Conservation (phyloP, 176 grass and related monocot species). For the Tillandsia leiboldiana region DNA sequence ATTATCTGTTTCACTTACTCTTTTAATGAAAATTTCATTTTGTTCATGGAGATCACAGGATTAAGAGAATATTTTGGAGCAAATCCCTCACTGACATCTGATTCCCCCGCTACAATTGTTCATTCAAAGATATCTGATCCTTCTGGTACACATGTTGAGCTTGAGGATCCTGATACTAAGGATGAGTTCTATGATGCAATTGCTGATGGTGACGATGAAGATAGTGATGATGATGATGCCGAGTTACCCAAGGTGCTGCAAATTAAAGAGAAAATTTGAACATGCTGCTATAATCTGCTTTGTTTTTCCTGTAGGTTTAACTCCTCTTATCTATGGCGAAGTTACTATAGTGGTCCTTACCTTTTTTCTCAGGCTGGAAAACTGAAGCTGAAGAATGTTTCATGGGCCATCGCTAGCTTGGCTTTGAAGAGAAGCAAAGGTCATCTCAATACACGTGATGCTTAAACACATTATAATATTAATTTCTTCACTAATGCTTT, state of each 20-base stretch:
- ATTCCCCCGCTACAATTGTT: slow-evolving; percentile 45
- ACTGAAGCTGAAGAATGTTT: slow-evolving; percentile 86
- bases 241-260: slow-evolving; percentile 37
- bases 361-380: slow-evolving; percentile 49
- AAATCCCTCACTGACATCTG: slow-evolving; percentile 59
- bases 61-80: slow-evolving; percentile 86
- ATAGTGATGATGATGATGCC: slow-evolving; percentile 58
- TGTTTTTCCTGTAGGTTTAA: not conserved
- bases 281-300: slow-evolving; percentile 3
- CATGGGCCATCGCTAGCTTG: slow-evolving; percentile 83
- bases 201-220: slow-evolving; percentile 66
- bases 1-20: not conserved
- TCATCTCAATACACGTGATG: slow-evolving; percentile 28
- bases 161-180: slow-evolving; percentile 52
- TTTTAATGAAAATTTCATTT: not conserved
- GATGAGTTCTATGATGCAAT: slow-evolving; percentile 97
- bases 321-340: not conserved
- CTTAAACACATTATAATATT: not conserved
- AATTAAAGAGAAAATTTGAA: slow-evolving; percentile 1
- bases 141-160: slow-evolving; percentile 42
- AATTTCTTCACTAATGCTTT: not conserved
- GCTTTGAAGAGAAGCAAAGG: slow-evolving; percentile 65
- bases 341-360: not conserved
- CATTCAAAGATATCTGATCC: slow-evolving; percentile 36
- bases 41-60: slow-evolving; percentile 34